A percentile compares a stretch with the other conserved stretches of the same genome.
phyloP scores from a whole-genome alignment of 257 asterid genomes.

The Nicotiana knightiana region DNA sequence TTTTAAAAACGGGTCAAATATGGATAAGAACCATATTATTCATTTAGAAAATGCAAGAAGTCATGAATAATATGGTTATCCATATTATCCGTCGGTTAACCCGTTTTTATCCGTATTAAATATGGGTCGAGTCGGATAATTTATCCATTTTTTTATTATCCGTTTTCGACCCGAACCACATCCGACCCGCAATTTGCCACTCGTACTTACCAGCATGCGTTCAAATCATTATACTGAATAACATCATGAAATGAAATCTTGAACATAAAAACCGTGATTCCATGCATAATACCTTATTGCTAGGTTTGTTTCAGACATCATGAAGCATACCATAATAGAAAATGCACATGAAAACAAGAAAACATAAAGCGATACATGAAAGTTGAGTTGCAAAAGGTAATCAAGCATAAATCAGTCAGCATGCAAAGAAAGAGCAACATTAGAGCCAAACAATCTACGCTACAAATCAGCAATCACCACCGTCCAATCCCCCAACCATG shows the following conservation, averaged over 20 bases:
- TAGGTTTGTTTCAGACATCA: background rate
- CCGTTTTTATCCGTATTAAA: too few species aligned
- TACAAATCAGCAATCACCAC: background rate
- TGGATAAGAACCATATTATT: too few species aligned
- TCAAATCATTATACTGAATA: background rate
- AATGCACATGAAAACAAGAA: background rate
- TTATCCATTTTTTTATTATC: too few species aligned
- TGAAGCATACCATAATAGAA: background rate
- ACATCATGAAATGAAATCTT: background rate
- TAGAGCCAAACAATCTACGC: background rate
- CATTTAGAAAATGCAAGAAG: too few species aligned
- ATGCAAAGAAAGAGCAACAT: background rate
- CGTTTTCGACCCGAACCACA: too few species aligned
- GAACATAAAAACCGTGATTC: background rate
- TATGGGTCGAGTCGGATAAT: too few species aligned
- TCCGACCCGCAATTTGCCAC: too few species aligned
- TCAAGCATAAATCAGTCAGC: too few species aligned
- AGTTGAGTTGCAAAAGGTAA: background rate
- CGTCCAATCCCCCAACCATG: background rate
- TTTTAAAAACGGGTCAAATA: too few species aligned
- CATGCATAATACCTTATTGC: background rate
- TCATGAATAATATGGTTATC: too few species aligned
- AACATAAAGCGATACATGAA: background rate
- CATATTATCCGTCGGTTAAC: too few species aligned
- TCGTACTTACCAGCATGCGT: too few species aligned